Evolutionary conservation across 768 basidiomycete genomes (phyloP).

Genomic region (Lactifluus subvellereus): DNA sequence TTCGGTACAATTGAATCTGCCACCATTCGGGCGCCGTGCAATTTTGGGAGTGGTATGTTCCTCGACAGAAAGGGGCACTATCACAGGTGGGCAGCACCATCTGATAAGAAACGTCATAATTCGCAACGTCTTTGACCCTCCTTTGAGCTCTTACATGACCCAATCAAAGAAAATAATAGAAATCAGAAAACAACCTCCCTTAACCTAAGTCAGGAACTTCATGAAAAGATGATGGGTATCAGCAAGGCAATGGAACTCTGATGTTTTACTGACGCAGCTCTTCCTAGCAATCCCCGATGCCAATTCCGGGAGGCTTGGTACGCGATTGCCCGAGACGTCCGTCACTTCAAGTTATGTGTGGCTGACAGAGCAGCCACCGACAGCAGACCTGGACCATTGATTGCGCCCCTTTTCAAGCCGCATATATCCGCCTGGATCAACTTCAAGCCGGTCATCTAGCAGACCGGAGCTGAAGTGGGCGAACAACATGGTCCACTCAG

Average conservation of each 20-base stretch:
- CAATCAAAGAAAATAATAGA: background rate
- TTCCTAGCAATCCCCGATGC: background rate
- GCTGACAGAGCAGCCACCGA: background rate
- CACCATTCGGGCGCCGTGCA: background rate
- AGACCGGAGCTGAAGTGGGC: background rate
- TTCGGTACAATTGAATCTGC: background rate
- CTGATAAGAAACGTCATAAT: background rate
- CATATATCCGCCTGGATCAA: background rate
- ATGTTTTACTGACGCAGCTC: background rate
- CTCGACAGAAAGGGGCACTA: background rate
- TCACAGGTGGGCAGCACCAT: background rate
- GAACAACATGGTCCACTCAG: background rate
- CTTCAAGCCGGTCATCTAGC: background rate
- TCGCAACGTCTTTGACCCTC: background rate
- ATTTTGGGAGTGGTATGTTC: background rate
- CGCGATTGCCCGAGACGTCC: background rate
- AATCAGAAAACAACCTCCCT: background rate
- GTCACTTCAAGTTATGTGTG: background rate
- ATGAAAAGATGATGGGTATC: background rate
- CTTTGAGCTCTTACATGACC: background rate
- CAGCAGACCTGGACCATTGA: background rate
- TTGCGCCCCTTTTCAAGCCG: background rate
- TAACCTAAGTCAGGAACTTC: background rate
- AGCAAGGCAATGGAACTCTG: background rate
- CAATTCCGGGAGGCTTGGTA: too few relatives aligned